Base-by-base conservation (phyloP, 2,329 filamentous ascomycete genomes). In the Aspergillus sp. region DNA sequence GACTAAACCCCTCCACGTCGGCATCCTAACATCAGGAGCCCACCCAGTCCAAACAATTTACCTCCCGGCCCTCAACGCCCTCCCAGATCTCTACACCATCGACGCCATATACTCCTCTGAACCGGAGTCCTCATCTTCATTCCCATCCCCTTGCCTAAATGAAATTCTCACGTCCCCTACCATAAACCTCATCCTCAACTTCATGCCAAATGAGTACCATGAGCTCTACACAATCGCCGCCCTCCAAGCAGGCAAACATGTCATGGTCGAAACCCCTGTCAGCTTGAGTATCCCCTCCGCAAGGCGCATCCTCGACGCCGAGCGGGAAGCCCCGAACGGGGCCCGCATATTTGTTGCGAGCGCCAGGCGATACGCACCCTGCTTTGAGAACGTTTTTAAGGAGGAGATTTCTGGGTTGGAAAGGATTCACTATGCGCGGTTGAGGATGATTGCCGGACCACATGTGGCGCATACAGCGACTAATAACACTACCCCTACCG, bases 241-340 rank as follows among this genome's bases (percentile, higher is more conserved):
- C 0, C 73, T 88, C 1, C 60, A 80, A 53, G 69, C 80, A 15
- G 76, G 79, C 53, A 88, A 88, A 66, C 74, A 82, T 59, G 80
- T 81, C 11, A 76, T 88, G 57, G 72, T 88, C 4, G 85, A 88
- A 66, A 86, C 86, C 56, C 85, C 85, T 0, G 64, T 85, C 2
- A 77, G 83, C 0, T 65, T 87, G 4, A 81, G 75, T 22, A 68
- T 81, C 18, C 74, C 72, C 2, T 78, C 80, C 47, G 71, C 80
- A 0, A 69, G 80, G 24, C 66, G 71, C 0, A 79, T 88, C 20
- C 70, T 81, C 30, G 78, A 73, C 0, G 83, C 83, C 0, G 81
- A 85, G 65, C 68, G 70, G 17, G 63, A 58, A 1, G 76, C 77
- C 0, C 56, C 59, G 30, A 67, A 71, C 2, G 78, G 76, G 0